Percentiles rank a stretch among this genome's conserved stretches.
Conservation (phyloP, 441 rosid genomes). For the Gossypium lobatum region DNA sequence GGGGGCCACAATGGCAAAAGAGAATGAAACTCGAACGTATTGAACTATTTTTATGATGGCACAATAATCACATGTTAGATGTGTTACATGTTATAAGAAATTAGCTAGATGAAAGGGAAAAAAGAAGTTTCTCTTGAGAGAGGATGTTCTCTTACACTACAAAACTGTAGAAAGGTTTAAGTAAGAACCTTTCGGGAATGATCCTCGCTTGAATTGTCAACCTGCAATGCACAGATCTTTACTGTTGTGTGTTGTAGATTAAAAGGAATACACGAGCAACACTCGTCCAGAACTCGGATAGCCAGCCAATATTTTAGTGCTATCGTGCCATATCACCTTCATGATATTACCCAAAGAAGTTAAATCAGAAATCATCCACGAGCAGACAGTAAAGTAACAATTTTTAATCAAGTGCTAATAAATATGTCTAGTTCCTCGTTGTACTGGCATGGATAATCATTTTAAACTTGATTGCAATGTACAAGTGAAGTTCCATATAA, state of each 20-base stretch:
- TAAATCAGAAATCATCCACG: background rate
- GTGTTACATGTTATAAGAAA: constrained; percentile 19
- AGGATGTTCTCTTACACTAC: constrained; percentile 29
- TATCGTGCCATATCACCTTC: constrained; percentile 22
- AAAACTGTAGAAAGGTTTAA: constrained; percentile 31
- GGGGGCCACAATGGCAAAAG: background rate
- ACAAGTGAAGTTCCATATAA: background rate
- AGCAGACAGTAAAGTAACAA: background rate
- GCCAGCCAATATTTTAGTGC: background rate
- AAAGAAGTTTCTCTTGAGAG: constrained; percentile 8
- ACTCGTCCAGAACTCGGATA: background rate
- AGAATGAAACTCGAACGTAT: background rate
- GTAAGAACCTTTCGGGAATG: constrained; percentile 12
- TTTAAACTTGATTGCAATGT: background rate
- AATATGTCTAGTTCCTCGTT: background rate
- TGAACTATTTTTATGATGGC: constrained; percentile 13
- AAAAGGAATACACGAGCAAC: constrained; percentile 5
- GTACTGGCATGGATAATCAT: background rate
- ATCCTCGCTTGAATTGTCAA: constrained; percentile 16
- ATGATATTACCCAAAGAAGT: constrained; percentile 9
- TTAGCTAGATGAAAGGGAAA: constrained; percentile 8
- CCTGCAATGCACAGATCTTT: constrained; percentile 21
- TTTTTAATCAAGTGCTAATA: background rate
- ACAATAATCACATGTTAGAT: constrained; percentile 47
- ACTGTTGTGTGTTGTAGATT: background rate